Evolutionary conservation across 495 filamentous ascomycete species (phyloP).

Genomic region (Hypoxylon crocopeplum): DNA sequence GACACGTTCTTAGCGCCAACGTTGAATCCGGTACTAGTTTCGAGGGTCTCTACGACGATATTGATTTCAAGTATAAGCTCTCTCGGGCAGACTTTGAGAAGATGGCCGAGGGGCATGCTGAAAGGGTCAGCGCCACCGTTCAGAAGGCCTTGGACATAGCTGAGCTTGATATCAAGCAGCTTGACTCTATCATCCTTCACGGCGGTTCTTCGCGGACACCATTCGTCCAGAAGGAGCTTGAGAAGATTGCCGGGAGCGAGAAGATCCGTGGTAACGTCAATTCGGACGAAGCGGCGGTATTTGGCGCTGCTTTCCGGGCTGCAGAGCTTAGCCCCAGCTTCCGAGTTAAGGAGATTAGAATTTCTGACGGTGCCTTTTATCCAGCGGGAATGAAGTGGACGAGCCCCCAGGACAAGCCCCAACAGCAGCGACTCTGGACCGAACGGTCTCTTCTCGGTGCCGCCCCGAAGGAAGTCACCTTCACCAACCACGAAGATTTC

Average conservation of each 20-base stretch:
- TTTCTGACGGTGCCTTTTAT: conserved; percentile 75
- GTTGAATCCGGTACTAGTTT: conserved; percentile 79
- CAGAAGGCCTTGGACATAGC: conserved; percentile 76
- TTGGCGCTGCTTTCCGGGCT: conserved; percentile 94
- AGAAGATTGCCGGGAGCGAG: conserved; percentile 72
- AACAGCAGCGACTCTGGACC: conserved; percentile 75
- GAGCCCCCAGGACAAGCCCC: conserved; percentile 66
- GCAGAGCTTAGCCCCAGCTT: conserved; percentile 92
- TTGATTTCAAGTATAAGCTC: conserved; percentile 93
- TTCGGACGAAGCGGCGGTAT: conserved; percentile 94
- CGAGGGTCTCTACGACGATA: conserved; percentile 86
- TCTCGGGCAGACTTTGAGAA: conserved; percentile 83
- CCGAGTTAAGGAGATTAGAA: conserved; percentile 93
- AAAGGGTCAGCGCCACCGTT: conserved; percentile 72
- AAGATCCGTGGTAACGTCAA: conserved; percentile 96
- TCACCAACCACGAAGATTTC: conserved; percentile 86
- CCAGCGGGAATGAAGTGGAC: conserved; percentile 76
- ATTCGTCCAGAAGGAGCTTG: conserved; percentile 90
- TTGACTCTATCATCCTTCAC: conserved; percentile 92
- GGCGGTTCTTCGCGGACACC: conserved; percentile 91
- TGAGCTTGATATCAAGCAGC: conserved; percentile 72
- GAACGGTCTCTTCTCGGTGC: conserved; percentile 76
- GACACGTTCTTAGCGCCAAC: conserved; percentile 94
- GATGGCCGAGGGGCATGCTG: conserved; percentile 71
- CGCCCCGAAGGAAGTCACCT: conserved; percentile 81